A percentile compares a stretch with the other conserved stretches of the same genome.
phyloP scores from a whole-genome alignment of 805 yeast genomes.

The Sugiyamaella boreocaroliniensis region DNA sequence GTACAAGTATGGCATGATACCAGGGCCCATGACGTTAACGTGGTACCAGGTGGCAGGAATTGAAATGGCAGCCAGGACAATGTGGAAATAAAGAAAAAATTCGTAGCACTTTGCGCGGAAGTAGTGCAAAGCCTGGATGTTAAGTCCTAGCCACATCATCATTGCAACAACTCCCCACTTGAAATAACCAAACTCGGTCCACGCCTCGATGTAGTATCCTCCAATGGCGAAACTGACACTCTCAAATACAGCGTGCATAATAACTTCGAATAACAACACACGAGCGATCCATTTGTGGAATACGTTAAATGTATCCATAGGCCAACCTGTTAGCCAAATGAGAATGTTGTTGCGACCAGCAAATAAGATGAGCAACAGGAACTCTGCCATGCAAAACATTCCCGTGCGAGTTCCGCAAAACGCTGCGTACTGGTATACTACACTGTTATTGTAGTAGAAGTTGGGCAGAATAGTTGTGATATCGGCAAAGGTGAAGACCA shows the following conservation, averaged over 20 bases:
- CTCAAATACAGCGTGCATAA: conserved; percentile 52
- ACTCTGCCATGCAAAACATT: conserved; percentile 41
- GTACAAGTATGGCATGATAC: conserved; percentile 40
- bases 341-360: conserved; percentile 67
- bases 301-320: conserved; percentile 51
- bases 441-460: not conserved
- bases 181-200: conserved; percentile 3
- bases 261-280: conserved; percentile 40
- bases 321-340: conserved; percentile 53
- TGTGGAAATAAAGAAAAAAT: conserved; percentile 49
- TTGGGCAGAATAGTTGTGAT: conserved; percentile 13
- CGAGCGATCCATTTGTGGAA: conserved; percentile 62
- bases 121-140: conserved; percentile 43
- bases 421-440: conserved; percentile 28
- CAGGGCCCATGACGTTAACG: conserved; percentile 34
- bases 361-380: conserved; percentile 44
- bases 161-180: conserved; percentile 41
- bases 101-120: conserved; percentile 55
- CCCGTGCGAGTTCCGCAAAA: conserved; percentile 39
- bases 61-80: conserved; percentile 47
- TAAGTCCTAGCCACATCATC: conserved; percentile 36
- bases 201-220: conserved; percentile 1
- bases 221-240: conserved; percentile 35
- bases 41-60: conserved; percentile 55
- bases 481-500: conserved; percentile 25